phyloP scores from a whole-genome alignment of 495 filamentous ascomycete genomes.

The Penicillium tannophilum region DNA sequence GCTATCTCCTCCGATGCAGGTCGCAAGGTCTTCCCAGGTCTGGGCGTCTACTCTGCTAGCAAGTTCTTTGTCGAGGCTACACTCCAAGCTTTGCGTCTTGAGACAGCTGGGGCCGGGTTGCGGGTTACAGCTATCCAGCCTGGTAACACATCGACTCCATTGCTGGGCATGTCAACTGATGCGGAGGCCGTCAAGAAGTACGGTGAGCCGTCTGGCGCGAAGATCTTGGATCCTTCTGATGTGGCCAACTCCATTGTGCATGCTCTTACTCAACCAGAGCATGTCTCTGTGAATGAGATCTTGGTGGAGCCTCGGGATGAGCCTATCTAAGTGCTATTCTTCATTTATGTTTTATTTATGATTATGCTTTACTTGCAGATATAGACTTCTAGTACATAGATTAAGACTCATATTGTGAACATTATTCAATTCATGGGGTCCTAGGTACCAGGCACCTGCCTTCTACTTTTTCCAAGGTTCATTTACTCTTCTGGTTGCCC shows the following conservation, averaged over 20 bases:
- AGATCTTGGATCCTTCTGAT: slow-evolving; percentile 64
- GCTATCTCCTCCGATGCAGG: slow-evolving; percentile 72
- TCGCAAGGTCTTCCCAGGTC: slow-evolving; percentile 69
- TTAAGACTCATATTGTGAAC: background rate
- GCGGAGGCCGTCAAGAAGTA: slow-evolving; percentile 69
- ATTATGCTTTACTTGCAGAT: background rate
- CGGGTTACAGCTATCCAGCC: slow-evolving; percentile 68
- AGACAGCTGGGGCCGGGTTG: slow-evolving; percentile 65
- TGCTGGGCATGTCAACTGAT: slow-evolving; percentile 67
- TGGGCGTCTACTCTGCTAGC: slow-evolving; percentile 71
- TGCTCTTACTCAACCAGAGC: slow-evolving; percentile 61
- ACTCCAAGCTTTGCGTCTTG: slow-evolving; percentile 63
- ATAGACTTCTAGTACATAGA: slow-evolving; percentile 2
- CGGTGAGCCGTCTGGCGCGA: slow-evolving; percentile 64
- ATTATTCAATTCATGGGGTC: no score
- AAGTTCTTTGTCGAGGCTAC: slow-evolving; percentile 77
- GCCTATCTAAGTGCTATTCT: slow-evolving; percentile 52
- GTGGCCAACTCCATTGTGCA: slow-evolving; percentile 66
- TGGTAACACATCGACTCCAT: slow-evolving; percentile 64
- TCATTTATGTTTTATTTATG: background rate
- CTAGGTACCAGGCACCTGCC: no score
- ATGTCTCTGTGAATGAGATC: slow-evolving; percentile 72
- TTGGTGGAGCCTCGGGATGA: slow-evolving; percentile 72
- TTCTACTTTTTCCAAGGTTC: no score
- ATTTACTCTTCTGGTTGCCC: no score